These are phyloP conservation scores for Alternaria infectoria DNA, from an alignment of 2,329 filamentous ascomycete genomes.

Conservation along the genomic window DNA sequence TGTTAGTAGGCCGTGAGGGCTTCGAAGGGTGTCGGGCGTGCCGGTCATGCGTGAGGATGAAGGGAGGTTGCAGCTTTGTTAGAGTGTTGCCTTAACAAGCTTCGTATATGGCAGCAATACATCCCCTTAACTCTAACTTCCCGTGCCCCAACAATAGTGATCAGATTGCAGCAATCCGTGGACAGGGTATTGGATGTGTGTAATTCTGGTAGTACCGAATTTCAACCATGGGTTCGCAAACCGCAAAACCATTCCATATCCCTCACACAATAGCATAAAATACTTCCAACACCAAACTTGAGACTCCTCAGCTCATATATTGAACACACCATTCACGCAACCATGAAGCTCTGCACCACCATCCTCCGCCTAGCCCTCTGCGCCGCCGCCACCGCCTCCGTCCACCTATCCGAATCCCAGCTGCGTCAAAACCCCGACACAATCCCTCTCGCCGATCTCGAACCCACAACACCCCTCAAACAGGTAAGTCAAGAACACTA, in stretches of 20 bases:
- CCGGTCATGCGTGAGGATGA: not conserved
- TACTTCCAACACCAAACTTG: not conserved
- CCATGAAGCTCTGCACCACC: not conserved
- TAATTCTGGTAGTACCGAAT: not conserved
- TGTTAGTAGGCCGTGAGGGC: not conserved
- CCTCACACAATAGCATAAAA: accelerated
- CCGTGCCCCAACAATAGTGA: accelerated
- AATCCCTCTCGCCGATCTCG: not conserved
- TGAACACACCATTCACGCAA: not conserved
- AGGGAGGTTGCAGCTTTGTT: not conserved
- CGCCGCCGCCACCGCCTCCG: not conserved
- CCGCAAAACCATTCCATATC: not conserved
- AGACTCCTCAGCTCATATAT: not conserved
- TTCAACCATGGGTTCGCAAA: not conserved
- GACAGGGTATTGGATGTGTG: not conserved
- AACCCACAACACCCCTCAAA: not conserved
- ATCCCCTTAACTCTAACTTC: not conserved
- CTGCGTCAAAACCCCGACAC: not conserved
- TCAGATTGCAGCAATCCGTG: not conserved
- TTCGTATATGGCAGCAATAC: not conserved
- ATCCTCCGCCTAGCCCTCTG: not conserved
- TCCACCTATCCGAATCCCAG: not conserved
- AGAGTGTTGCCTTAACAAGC: not conserved
- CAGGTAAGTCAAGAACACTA: not conserved
- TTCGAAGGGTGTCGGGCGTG: not conserved